Evolutionary conservation across 495 filamentous ascomycete species (phyloP).

Genomic region (Xylaria flabelliformis): DNA sequence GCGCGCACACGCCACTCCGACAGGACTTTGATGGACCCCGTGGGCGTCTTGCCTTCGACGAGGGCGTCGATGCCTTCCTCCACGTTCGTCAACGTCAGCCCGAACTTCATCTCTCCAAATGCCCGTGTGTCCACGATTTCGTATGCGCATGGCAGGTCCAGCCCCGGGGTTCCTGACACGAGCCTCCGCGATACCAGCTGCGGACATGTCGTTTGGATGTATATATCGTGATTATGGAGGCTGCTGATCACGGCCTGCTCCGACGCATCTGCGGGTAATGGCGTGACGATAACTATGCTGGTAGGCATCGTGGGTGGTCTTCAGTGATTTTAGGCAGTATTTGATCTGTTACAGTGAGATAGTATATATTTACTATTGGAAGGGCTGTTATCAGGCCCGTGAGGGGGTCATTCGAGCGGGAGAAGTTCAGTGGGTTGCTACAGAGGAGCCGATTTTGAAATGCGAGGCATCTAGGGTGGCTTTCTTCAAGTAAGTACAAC

Average conservation of each 20-base stretch:
- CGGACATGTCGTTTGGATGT: slow-evolving; percentile 48
- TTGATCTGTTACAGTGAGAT: not conserved
- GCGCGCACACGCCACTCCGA: slow-evolving; percentile 46
- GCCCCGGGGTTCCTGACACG: slow-evolving; percentile 20
- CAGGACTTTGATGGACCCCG: slow-evolving; percentile 47
- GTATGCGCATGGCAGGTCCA: slow-evolving; percentile 29
- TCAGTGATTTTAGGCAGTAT: not conserved
- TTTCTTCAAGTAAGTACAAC: not conserved
- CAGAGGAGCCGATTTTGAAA: not conserved
- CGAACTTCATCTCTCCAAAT: slow-evolving; percentile 48
- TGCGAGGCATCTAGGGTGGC: not conserved
- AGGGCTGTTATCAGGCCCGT: too few relatives aligned
- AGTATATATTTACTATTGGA: not conserved
- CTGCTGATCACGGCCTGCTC: slow-evolving; percentile 61
- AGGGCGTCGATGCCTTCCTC: slow-evolving; percentile 41
- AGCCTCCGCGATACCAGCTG: slow-evolving; percentile 40
- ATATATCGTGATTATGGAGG: slow-evolving; percentile 62
- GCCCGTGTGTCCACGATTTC: slow-evolving; percentile 42
- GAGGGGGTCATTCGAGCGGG: not conserved
- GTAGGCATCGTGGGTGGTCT: slow-evolving; percentile 22
- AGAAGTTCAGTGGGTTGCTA: not conserved
- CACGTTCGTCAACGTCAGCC: slow-evolving; percentile 43
- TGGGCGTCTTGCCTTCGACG: slow-evolving; percentile 50
- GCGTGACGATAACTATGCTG: slow-evolving; percentile 51
- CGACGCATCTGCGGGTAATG: slow-evolving; percentile 60